Percentiles rank a stretch among this genome's conserved stretches.
Conservation (phyloP, 495 filamentous ascomycete genomes). For the Antarctomyces pellizariae region DNA sequence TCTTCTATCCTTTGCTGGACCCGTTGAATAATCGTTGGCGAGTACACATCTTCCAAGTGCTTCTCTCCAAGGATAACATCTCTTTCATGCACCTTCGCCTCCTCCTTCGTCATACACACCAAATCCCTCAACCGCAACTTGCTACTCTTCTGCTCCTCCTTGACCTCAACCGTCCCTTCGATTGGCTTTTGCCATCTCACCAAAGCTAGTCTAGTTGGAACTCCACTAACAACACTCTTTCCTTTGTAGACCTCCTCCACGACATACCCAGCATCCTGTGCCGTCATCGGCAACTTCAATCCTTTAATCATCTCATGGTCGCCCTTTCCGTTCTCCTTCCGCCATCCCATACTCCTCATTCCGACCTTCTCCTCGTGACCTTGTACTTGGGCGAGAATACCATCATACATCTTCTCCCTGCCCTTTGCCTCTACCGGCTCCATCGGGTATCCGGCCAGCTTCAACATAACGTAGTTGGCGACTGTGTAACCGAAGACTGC, state of each 20-base stretch:
- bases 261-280: conserved; percentile 60
- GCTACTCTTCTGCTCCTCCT: conserved; percentile 43
- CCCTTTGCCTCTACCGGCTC: conserved; percentile 66
- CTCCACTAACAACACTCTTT: conserved; percentile 58
- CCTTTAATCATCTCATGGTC: conserved; percentile 43
- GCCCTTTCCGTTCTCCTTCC: no score
- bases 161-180: conserved; percentile 24
- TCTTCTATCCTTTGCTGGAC: conserved; percentile 41
- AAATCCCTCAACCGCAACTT: conserved; percentile 42
- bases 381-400: conserved; percentile 46
- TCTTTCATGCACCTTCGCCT: conserved; percentile 57
- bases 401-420: conserved; percentile 75
- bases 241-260: conserved; percentile 78
- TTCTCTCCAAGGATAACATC: conserved; percentile 51
- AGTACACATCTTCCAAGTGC: conserved; percentile 48
- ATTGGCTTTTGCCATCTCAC: conserved; percentile 46
- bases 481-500: conserved; percentile 79
- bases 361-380: conserved; percentile 51
- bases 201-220: conserved; percentile 53
- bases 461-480: conserved; percentile 78
- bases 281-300: conserved; percentile 51
- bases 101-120: conserved; percentile 93
- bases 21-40: conserved; percentile 30
- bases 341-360: conserved; percentile 25
- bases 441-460: conserved; percentile 65